Base-by-base conservation (phyloP, 305 asterid genomes). In the Vinca major region DNA sequence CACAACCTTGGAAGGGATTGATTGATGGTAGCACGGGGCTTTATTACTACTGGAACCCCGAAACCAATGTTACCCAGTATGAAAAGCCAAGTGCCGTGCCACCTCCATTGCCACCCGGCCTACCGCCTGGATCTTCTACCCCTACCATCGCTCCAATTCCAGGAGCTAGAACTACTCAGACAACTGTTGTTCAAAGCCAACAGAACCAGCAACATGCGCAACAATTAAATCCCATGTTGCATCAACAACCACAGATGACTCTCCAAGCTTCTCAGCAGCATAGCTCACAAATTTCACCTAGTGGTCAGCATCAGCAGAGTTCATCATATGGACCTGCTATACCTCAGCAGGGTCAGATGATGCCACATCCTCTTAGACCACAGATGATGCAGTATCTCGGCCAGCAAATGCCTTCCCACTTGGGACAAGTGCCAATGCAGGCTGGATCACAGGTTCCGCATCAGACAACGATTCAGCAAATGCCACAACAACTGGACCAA, bases 1-100 rank as follows among this genome's bases (percentile, higher is more conserved):
- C 98, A 9, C 95, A 86, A 76, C 98, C 97, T 6, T 92, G 98
- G 96, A 90, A 92, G 80, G 95, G 95, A 48, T 83, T 92, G 68
- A 85, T 92, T 72, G 98, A 92, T 77, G 95, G 95, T 76, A 86
- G 83, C 67, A 82, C 95, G 0, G 92, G 90, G 57, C 50, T 79
- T 40, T 48, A 87, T 67, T 92, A 92, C 77, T 92, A 84, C 72
- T 92, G 98, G 98, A 92, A 92, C 80, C 95, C 91, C 16, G 97
- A 92, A 81, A 92, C 97, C 10, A 87, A 85, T 74, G 86, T 86
- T 68, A 90, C 98, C 3, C 98, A 90, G 74, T 92, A 90, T 49
- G 98, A 90, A 74, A 88, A 82, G 72, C 97, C 97, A 3, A 39
- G 84, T 12, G 79, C 86, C 44, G 58, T 74, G 64, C 86, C 93